Conservation (phyloP, 2,329 filamentous ascomycete genomes). For the Bipolaris gigantea region DNA sequence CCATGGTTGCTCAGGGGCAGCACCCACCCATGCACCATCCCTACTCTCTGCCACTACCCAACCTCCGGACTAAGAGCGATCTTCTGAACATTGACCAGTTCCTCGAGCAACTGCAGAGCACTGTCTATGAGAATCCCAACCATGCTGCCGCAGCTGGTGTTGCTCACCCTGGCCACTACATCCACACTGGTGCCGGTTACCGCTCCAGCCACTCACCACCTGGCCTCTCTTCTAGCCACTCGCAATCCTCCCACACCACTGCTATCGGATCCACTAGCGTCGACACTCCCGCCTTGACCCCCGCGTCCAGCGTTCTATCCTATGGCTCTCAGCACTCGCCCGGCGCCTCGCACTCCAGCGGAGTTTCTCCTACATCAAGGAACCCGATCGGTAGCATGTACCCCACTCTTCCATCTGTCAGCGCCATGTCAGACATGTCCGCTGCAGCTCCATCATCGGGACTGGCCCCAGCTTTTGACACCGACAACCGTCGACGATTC, state of each 20-base stretch:
- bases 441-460: constrained; percentile 69
- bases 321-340: constrained; percentile 79
- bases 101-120: constrained; percentile 92
- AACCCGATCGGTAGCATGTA: constrained; percentile 65
- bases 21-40: constrained; percentile 72
- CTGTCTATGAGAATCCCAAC: constrained; percentile 89
- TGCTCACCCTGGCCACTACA: constrained; percentile 72
- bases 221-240: constrained; percentile 39
- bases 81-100: constrained; percentile 92
- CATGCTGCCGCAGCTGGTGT: constrained; percentile 78
- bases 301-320: constrained; percentile 73
- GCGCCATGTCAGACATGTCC: constrained; percentile 62
- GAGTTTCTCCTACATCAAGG: constrained; percentile 67
- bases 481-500: constrained; percentile 63
- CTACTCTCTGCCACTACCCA: constrained; percentile 87
- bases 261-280: constrained; percentile 46
- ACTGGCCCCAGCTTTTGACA: constrained; percentile 65
- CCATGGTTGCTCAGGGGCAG: constrained; percentile 55
- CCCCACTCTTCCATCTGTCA: constrained; percentile 72
- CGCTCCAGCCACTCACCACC: constrained; percentile 63
- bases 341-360: constrained; percentile 58
- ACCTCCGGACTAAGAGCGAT: constrained; percentile 89
- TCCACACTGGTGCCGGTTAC: constrained; percentile 55
- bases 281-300: constrained; percentile 76
- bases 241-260: constrained; percentile 57